These are phyloP conservation scores for Oryza punctata DNA, from an alignment of 176 grass and related monocot genomes.

Conservation along the genomic window DNA sequence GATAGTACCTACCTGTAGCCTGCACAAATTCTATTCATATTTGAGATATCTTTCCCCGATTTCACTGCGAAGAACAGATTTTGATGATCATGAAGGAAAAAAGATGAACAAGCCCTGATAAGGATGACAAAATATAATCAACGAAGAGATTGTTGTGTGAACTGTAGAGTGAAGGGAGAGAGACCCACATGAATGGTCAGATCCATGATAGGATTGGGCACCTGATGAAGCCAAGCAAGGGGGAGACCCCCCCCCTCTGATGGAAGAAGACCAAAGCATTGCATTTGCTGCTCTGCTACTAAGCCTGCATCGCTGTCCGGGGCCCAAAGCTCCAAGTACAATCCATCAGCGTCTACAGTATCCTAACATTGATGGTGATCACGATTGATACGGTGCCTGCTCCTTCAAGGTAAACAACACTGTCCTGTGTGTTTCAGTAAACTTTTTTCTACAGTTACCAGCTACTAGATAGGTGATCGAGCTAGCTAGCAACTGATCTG, in stretches of 20 bases:
- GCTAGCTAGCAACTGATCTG: background rate
- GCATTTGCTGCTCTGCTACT: background rate
- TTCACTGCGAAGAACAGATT: background rate
- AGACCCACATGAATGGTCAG: conserved; percentile 25
- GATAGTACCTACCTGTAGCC: background rate
- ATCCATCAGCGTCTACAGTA: background rate
- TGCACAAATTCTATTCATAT: background rate
- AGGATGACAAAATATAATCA: background rate
- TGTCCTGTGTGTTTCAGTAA: background rate
- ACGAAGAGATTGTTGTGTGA: background rate
- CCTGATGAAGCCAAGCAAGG: conserved; percentile 30
- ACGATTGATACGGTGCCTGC: background rate
- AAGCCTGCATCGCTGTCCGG: conserved; percentile 15
- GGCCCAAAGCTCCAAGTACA: conserved; percentile 1
- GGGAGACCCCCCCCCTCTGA: background rate
- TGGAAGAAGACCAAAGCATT: conserved; percentile 28
- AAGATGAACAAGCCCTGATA: background rate
- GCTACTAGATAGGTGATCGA: background rate
- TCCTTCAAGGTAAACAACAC: background rate
- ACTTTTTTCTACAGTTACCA: background rate
- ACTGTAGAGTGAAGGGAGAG: background rate
- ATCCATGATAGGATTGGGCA: conserved; percentile 34
- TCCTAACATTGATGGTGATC: background rate
- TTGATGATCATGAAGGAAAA: background rate
- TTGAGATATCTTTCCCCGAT: background rate